Conservation (phyloP, 768 basidiomycete species). For the Coprinopsis marcescibilis region DNA sequence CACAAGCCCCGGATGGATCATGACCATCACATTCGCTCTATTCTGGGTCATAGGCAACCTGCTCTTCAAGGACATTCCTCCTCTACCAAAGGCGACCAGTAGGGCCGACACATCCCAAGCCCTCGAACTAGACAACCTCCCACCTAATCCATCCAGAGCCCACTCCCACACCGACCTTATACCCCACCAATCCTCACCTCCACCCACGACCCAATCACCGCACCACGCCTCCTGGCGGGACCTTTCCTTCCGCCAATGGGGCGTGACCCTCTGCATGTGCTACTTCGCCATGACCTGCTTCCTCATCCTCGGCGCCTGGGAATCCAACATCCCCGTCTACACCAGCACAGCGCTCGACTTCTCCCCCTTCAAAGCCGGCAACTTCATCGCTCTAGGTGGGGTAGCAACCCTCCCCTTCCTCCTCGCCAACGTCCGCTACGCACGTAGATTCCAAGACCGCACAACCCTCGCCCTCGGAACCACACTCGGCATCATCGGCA, state of each 20-base stretch:
- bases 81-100: conserved; percentile 1
- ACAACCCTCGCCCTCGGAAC: conserved; percentile 49
- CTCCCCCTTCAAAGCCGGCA: conserved; percentile 59
- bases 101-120: not conserved
- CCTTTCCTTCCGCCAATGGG: conserved; percentile 30
- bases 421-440: conserved; percentile 50
- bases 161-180: not conserved
- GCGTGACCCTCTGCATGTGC: conserved; percentile 57
- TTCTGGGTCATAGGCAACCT: conserved; percentile 38
- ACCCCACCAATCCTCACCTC: conserved; percentile 33
- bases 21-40: conserved; percentile 45
- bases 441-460: conserved; percentile 56
- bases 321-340: conserved; percentile 62
- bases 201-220: conserved; percentile 24
- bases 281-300: conserved; percentile 68
- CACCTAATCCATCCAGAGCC: not conserved
- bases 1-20: conserved; percentile 62
- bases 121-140: not conserved
- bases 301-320: conserved; percentile 66
- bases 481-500: conserved; percentile 43
- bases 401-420: conserved; percentile 61
- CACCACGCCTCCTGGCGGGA: conserved; percentile 3
- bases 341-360: conserved; percentile 43
- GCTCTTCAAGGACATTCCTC: conserved; percentile 38
- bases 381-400: conserved; percentile 67